Base-by-base conservation (phyloP, 2,329 filamentous ascomycete genomes). In the Orbilia javanica region DNA sequence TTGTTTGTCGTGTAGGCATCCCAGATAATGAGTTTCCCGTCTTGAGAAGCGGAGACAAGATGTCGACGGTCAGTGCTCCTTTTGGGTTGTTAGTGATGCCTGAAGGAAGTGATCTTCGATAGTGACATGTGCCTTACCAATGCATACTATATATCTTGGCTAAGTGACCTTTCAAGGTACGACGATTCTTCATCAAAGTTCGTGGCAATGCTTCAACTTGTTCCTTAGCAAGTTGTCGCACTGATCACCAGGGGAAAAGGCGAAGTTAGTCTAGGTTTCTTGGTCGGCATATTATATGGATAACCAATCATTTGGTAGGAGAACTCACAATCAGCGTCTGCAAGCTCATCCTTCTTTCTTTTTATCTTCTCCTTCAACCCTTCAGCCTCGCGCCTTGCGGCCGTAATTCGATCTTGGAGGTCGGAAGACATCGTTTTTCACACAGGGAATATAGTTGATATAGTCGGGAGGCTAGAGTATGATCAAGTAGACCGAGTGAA, bases 91-190 rank as follows among this genome's bases (percentile, higher is more conserved):
- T 48, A 79, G 34, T 20, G 7, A 29, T n/a, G 7, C 7, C 27
- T 20, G 11, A 27, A 20, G 13, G 55, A 5, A n/a, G 1, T 18
- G 10, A 66, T 27, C 5, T 18, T 18, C 15, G 34, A 57, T 8
- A n/a, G 22, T 31, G 34, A 15, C 3, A 50, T 36, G 20, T 22
- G 46, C n/a, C 75, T 36, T 96, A 98, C 96, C 96, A 99, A 88
- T 99, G 96, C 96, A 99, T 99, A 83, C 96, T 96, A 86, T 99
- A 99, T 83, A 99, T 99, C 87, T 99, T 99, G 83, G 96, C 96
- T 81, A 99, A 87, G 88, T 99, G 96, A 81, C 96, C 96, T 87
- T 98, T 98, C 81, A 99, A 88, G 63, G 94, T 97, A 83, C 94
- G 92, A 87, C 97, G 96, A 80, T 95, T 93, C 88, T 96, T 97